Evolutionary conservation across 768 basidiomycete genomes (phyloP).

Genomic region (Phlegmacium glaucopus): DNA sequence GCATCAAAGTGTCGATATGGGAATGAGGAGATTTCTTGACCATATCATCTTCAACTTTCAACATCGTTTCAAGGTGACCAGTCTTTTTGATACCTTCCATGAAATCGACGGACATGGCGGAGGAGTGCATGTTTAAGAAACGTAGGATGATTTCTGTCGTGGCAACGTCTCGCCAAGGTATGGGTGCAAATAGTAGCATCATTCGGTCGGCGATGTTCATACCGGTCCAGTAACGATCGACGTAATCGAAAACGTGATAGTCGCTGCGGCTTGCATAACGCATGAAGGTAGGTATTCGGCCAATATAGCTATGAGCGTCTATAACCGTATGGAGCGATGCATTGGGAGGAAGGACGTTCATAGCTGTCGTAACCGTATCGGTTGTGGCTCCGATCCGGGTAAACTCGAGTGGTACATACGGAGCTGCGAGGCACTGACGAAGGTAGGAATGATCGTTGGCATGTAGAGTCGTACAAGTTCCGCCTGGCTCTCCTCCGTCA

Average conservation of each 20-base stretch:
- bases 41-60: conserved; percentile 26
- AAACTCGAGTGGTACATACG: conserved; percentile 45
- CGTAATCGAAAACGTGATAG: conserved; percentile 32
- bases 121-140: conserved; percentile 42
- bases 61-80: conserved; percentile 38
- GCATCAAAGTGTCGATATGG: conserved; percentile 16
- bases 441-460: conserved; percentile 61
- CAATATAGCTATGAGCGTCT: conserved; percentile 47
- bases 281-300: conserved; percentile 40
- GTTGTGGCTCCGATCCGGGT: conserved; percentile 42
- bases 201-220: conserved; percentile 36
- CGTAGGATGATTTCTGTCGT: conserved; percentile 29
- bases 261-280: conserved; percentile 26
- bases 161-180: conserved; percentile 45
- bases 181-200: conserved; percentile 47
- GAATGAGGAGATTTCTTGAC: background rate
- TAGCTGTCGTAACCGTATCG: conserved; percentile 14
- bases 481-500: conserved; percentile 39
- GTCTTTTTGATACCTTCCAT: conserved; percentile 30
- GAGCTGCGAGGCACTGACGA: conserved; percentile 46
- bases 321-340: conserved; percentile 40
- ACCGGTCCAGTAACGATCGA: conserved; percentile 38
- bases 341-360: conserved; percentile 39
- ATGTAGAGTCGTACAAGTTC: conserved; percentile 72
- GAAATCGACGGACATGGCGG: conserved; percentile 41